phyloP scores from a whole-genome alignment of 768 basidiomycete genomes.

The Tricholomella constricta region DNA sequence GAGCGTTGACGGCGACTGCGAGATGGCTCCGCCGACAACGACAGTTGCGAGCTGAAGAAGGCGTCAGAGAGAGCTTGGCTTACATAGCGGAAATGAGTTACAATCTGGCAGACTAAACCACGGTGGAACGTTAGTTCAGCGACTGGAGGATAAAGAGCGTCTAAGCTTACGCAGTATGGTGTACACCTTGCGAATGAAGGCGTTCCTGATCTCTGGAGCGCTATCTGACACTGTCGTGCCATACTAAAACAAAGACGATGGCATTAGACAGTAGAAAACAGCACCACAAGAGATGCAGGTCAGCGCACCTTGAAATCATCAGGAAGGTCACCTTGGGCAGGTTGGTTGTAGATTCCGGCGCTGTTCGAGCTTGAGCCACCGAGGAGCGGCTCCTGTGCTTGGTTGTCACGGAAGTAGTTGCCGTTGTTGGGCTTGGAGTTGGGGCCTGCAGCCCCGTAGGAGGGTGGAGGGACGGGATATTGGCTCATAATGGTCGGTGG shows the following conservation, averaged over 20 bases:
- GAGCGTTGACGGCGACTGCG: constrained; percentile 59
- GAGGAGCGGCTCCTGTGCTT: constrained; percentile 57
- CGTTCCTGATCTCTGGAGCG: constrained; percentile 74
- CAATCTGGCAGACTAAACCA: constrained; percentile 68
- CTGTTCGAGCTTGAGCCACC: constrained; percentile 49
- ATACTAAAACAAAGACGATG: no score
- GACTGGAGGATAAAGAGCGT: not conserved
- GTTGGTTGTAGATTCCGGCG: constrained; percentile 73
- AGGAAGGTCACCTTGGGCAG: constrained; percentile 71
- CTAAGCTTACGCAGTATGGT: constrained; percentile 77
- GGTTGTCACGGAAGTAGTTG: constrained; percentile 33
- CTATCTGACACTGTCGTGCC: constrained; percentile 81
- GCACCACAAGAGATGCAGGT: no score
- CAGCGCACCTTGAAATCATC: constrained; percentile 90
- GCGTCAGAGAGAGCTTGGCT: not conserved
- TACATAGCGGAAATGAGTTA: constrained; percentile 35
- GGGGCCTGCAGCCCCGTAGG: constrained; percentile 49
- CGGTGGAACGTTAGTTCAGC: constrained; percentile 5
- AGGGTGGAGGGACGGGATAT: constrained; percentile 63
- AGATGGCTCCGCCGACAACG: constrained; percentile 72
- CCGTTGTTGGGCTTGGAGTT: constrained; percentile 31
- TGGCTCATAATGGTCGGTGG: constrained; percentile 51
- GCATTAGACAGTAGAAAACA: no score
- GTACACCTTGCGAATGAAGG: constrained; percentile 91
- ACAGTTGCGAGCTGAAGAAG: constrained; percentile 64